Evolutionary conservation across 2,329 filamentous ascomycete species (phyloP), one percentile per base, ranked within the genome.

Genomic region (Alternaria metachromatica): DNA sequence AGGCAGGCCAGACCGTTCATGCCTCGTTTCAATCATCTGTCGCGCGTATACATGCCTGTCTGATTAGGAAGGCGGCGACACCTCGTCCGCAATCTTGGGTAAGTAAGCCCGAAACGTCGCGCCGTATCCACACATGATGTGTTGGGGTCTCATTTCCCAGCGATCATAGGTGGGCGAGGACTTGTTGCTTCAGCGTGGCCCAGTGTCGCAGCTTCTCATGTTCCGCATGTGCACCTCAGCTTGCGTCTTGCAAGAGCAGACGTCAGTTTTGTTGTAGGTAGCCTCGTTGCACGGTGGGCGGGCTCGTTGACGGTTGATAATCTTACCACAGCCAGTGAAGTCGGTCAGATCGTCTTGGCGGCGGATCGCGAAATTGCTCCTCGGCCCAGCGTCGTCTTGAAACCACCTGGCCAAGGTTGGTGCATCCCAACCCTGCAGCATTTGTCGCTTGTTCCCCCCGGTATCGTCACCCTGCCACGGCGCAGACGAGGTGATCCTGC

Each of bases 281-380:
- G 58, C 57, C 23, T 46, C 48, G 45, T 41, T 18, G 37, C 37
- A 41, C 37, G 37, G 15, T 41, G 37, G 15, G 37, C 5, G 37
- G 37, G 37, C 37, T 41, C n/a, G 37, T 41, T 41, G 61, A 18
- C 65, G 68, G 15, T 50, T 25, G 45, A 58, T 71, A 64, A 72
- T 73, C 66, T 74, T 64, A 65, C 20, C 21, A 57, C 48, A 65
- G 59, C 73, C 71, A 74, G 69, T 72, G 66, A 67, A 66, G 71
- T 54, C 55, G 67, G 58, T 60, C 60, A 60, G 61, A 41, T 61
- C 62, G 51, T 49, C 71, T 74, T 72, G 71, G 72, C 69, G 63
- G 58, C 65, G 63, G 62, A 67, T 70, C 71, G 72, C 66, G 75
- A 78, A 72, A 78, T 78, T 77, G 70, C 72, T 67, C 50, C 62